Evolutionary conservation across 2,329 filamentous ascomycete genomes (phyloP), one percentile per base, ranked within the genome.

Genomic region (Hyphodiscus sp.): DNA sequence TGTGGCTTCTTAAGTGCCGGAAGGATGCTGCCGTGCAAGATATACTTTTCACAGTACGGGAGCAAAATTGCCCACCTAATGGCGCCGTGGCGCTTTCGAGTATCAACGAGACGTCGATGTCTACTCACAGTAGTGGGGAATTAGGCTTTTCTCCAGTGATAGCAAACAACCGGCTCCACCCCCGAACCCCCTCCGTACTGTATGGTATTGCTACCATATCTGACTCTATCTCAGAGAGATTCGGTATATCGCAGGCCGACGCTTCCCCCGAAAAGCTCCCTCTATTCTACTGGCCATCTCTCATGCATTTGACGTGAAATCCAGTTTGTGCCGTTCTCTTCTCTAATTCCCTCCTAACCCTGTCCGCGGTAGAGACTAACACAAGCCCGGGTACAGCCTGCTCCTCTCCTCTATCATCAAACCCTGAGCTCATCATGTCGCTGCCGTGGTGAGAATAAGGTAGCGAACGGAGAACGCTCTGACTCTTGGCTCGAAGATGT

Each of bases 391-490:
- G 23, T 26, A 26, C 23, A 26, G 23, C 8, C 23, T 26, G 23
- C 23, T 26, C n/a, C 29, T 33, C 29, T 33, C 29, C 29, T 38
- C 33, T 4, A 38, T 15, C 33, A 4, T 5, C 11, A 10, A n/a
- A 13, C 11, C 33, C 2, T 38, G 13, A 38, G 4, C 5, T 4
- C 4, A 13, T 26, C 23, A 26, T 26, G 33, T 41, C 20, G 9
- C n/a, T 20, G 33, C 45, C 38, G 57, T 50, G 50, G 54, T 59
- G 55, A 59, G 55, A 59, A 57, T 59, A 57, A 59, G 54, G 57
- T 59, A 59, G 50, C 33, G 33, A 38, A 38, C 33, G 57, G 56
- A 53, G 51, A 26, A 47, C 13, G 45, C 45, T n/a, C 50, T 54
- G 41, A 19, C 41, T 7, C 20, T 30, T 49, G 42, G 51, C 42